Evolutionary conservation across 1,139 yeast genomes (phyloP), one percentile per base, ranked within the genome.

Genomic region (Diutina rugosa): DNA sequence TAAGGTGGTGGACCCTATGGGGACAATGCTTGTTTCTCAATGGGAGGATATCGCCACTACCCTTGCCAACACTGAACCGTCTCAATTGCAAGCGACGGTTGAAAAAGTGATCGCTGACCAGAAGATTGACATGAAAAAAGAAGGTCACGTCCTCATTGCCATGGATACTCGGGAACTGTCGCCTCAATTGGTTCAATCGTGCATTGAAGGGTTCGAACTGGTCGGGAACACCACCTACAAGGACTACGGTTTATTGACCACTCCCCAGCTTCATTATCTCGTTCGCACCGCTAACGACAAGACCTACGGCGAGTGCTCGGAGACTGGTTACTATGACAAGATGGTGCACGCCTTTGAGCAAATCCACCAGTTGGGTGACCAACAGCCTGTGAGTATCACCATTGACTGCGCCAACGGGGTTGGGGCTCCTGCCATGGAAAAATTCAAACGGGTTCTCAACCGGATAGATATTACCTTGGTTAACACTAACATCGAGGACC

Each of bases 361-460:
- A 5, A 71, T 79, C 57, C 67, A 66, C 32, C 59, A 61, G 16
- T 54, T 64, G 10, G 61, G 60, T 14, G 58, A 57, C 46, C 48
- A 55, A 1, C 63, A 68, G 48, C 72, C 75, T 57, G 68, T 78
- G 51, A 73, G 71, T 56, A 76, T 89, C 61, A 79, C 84, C 4
- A 81, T 91, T 46, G 98, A 91, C 70, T 82, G 90, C 47, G 99
- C 99, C 9, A 93, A 93, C 67, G 99, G 99, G 16, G 89, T 93
- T 51, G 99, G 99, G 16, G 96, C 93, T 0, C 89, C 90, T 26
- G 74, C 85, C 38, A 64, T 70, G 35, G 76, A 78, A 51, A 71
- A 87, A 59, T 67, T 82, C 41, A 69, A 73, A 30, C 64, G 72
- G 26, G 71, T 74, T 57, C 70, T 85, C 59, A 67, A 74, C 1